A percentile compares a stretch with the other conserved stretches of the same genome.
Evolutionary conservation across 1,139 yeast species (phyloP).

Genomic region (Magnusiomyces paraingens): DNA sequence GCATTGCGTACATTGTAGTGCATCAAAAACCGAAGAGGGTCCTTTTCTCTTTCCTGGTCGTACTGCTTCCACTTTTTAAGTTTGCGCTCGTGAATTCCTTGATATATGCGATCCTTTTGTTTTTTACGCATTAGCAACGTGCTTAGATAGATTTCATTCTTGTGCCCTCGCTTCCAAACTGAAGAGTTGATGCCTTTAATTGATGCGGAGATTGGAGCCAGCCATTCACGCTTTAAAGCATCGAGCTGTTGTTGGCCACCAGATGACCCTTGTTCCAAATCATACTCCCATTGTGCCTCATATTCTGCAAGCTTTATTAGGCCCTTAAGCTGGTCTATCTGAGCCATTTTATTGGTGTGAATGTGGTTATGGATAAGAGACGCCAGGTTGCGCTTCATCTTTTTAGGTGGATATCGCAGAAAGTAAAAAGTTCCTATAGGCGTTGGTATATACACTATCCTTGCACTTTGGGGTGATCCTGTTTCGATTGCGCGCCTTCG

Average conservation of each 20-base stretch:
- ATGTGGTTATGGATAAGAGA: constrained; percentile 7
- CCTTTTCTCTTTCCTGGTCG: background rate
- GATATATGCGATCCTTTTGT: constrained; percentile 2
- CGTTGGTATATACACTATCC: constrained; percentile 11
- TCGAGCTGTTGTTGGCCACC: background rate
- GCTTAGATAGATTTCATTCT: constrained; percentile 2
- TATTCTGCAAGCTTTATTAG: constrained; percentile 6
- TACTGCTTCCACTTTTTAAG: constrained; percentile 9
- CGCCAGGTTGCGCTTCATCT: constrained; percentile 1
- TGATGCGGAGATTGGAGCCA: constrained; percentile 3
- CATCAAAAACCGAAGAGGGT: background rate
- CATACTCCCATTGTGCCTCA: constrained; percentile 13
- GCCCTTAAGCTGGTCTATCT: constrained; percentile 7
- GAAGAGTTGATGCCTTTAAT: background rate
- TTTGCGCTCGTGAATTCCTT: constrained; percentile 4
- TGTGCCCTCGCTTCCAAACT: constrained; percentile 2
- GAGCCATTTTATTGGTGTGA: constrained; percentile 5
- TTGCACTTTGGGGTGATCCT: constrained; percentile 3
- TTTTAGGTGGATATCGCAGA: constrained; percentile 7
- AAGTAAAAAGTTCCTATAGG: constrained; percentile 13
- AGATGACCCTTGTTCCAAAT: background rate
- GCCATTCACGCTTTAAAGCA: constrained; percentile 5
- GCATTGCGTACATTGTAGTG: constrained; percentile 5
- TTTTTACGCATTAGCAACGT: constrained; percentile 7
- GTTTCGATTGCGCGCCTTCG: constrained; percentile 1